Percentiles rank a stretch among this genome's conserved stretches.
phyloP scores from a whole-genome alignment of 2,329 filamentous ascomycete genomes.

The Graphiopsis chlorocephala region DNA sequence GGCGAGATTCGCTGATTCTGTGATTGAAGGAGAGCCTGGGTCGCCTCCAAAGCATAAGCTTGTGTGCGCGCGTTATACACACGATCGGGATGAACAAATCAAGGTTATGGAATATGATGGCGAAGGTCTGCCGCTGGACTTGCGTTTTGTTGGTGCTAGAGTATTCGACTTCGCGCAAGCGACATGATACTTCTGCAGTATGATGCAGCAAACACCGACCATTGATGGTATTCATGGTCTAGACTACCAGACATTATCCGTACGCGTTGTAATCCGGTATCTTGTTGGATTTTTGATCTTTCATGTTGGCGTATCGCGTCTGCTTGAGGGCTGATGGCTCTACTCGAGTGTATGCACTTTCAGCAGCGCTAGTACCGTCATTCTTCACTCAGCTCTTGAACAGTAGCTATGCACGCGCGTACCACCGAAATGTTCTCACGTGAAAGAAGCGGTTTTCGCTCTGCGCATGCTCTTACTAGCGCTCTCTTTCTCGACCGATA shows the following conservation, averaged over 20 bases:
- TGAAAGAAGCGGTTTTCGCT: neutral
- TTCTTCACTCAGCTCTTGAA: neutral
- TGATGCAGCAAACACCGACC: neutral
- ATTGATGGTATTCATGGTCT: neutral
- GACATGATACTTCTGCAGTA: neutral
- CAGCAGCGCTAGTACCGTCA: neutral
- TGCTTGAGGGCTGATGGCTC: neutral
- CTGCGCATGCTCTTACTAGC: neutral
- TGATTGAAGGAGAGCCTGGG: neutral
- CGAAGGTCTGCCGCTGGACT: neutral
- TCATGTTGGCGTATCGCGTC: neutral
- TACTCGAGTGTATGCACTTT: neutral
- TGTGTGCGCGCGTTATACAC: neutral
- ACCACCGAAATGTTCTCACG: neutral
- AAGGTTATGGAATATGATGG: neutral
- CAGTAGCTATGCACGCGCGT: neutral
- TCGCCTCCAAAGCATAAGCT: neutral
- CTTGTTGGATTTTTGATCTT: neutral
- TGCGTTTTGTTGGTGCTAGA: neutral
- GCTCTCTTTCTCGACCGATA: neutral
- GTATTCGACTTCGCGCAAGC: constrained; percentile 1
- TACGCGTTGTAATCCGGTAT: neutral
- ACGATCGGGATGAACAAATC: neutral
- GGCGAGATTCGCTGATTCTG: constrained; percentile 8
- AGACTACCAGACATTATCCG: neutral